A percentile compares a stretch with the other conserved stretches of the same genome.
Conservation (phyloP, 2,329 filamentous ascomycete genomes). For the Arthrobotrys pseudoclavata region DNA sequence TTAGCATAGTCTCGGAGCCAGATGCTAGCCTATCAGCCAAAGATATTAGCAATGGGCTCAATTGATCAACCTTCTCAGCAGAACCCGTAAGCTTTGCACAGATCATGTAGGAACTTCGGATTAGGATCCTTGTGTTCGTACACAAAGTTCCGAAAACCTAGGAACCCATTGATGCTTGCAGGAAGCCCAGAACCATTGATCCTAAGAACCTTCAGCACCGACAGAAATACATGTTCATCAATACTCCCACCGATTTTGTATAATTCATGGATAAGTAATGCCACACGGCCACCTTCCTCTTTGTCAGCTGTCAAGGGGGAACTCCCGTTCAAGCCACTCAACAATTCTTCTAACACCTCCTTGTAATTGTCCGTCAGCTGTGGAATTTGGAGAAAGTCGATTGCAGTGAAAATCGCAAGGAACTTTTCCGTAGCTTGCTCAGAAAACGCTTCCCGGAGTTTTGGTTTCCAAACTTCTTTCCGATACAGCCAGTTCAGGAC, state of each 20-base stretch:
- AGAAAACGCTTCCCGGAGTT: neutral
- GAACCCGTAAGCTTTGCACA: slow-evolving; percentile 2
- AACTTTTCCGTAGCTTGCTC: neutral
- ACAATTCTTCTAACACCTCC: neutral
- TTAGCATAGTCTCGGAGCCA: too few relatives aligned
- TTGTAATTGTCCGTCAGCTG: neutral
- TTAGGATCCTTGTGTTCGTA: neutral
- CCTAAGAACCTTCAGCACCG: neutral
- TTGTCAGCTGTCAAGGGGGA: neutral
- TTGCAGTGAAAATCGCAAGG: neutral
- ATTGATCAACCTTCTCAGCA: neutral
- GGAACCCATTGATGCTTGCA: neutral
- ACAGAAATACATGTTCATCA: neutral
- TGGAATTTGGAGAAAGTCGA: slow-evolving; percentile 6
- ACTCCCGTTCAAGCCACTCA: neutral
- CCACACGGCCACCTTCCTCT: neutral
- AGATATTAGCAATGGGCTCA: too few relatives aligned
- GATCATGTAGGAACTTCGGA: neutral
- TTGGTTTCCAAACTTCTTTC: slow-evolving; percentile 2
- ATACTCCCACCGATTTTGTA: neutral
- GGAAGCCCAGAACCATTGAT: neutral
- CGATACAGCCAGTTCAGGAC: slow-evolving; percentile 15
- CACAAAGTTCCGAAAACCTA: neutral
- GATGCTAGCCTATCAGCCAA: too few relatives aligned
- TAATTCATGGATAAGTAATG: neutral